These are phyloP conservation scores for Fraxinus baroniana DNA, from an alignment of 305 asterid species.

Conservation along the genomic window DNA sequence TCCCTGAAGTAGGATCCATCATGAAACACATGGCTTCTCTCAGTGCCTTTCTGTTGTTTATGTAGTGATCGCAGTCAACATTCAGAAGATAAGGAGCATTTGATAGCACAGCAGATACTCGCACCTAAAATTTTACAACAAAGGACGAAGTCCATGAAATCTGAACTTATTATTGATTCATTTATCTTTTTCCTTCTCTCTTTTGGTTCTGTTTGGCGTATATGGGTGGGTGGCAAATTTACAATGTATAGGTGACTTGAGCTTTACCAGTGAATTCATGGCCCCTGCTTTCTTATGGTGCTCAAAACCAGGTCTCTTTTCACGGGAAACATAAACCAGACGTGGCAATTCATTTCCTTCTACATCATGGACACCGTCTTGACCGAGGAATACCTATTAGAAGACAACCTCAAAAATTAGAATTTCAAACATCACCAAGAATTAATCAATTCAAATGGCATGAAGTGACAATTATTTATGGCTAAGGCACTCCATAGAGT, in stretches of 20 bases:
- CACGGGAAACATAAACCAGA: constrained; percentile 80
- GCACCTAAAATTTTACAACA: neutral
- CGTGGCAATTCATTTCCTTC: constrained; percentile 66
- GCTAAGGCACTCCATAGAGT: neutral
- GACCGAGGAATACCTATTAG: constrained; percentile 71
- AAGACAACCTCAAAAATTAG: constrained; percentile 9
- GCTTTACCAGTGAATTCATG: constrained; percentile 81
- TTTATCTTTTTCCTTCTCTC: neutral
- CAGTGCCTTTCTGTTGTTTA: neutral
- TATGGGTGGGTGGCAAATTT: neutral
- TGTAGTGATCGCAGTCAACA: neutral
- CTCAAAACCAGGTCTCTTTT: constrained; percentile 82
- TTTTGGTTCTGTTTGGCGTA: neutral
- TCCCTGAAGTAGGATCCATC: neutral
- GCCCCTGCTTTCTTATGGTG: constrained; percentile 94
- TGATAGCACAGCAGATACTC: neutral
- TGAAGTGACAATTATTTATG: neutral
- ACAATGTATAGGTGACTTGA: neutral
- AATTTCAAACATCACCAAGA: neutral
- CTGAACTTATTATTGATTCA: neutral
- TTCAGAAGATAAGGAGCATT: neutral
- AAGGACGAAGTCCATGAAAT: neutral
- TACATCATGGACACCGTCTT: constrained; percentile 54
- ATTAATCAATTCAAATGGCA: neutral
- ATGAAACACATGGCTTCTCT: neutral